Base-by-base conservation (phyloP, 2,329 filamentous ascomycete species). In the Parasarocladium wereldwijsianum region DNA sequence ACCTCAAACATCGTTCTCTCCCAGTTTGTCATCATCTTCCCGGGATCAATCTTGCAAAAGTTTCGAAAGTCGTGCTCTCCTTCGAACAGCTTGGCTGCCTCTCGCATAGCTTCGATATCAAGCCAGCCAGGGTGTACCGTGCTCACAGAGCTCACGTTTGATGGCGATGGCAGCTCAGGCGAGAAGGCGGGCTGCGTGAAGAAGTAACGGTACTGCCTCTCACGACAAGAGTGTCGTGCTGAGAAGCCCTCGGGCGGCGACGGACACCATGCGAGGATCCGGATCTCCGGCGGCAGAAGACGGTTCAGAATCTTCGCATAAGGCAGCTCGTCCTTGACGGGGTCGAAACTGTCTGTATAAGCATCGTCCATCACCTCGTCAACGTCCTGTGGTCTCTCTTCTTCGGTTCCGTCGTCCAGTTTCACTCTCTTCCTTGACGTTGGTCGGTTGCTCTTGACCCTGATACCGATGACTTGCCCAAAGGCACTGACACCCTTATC, bases 401-500 rank as follows among this genome's bases (percentile, higher is more conserved):
- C 19, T 20, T 24, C 21, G 17, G 12, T 26, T 37, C 24, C 24
- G 33, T 35, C 42, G 17, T 40, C 36, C 24, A 31, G 27, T 8
- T 39, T 40, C 6, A 25, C 37, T 36, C 35, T 38, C 42, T 37
- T 50, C 35, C 42, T 43, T 28, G 27, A 8, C 35, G 26, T 21
- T 1, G 83, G 83, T 40, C 69, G 61, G 43, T 79, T 80, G 52
- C 86, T 94, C 47, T 87, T 66, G 11, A 98, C 76, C 32, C 78
- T 62, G 23, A 98, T 57, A 1, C 76, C 80, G 45, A 98, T 74
- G 34, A 98, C 90, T 58, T 98, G 90, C 0, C 90, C 90, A 57
- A 98, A 98, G 3, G 90, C 86, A 52, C 85, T 94, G 20, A 98
- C 90, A 9, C 90, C 90, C 32, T 75, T 67, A 50, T 98, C 90